Percentiles rank a stretch among this genome's conserved stretches.
These are phyloP conservation scores for Pestalotiopsis sp. DNA, from an alignment of 2,329 filamentous ascomycete genomes.

Conservation along the genomic window DNA sequence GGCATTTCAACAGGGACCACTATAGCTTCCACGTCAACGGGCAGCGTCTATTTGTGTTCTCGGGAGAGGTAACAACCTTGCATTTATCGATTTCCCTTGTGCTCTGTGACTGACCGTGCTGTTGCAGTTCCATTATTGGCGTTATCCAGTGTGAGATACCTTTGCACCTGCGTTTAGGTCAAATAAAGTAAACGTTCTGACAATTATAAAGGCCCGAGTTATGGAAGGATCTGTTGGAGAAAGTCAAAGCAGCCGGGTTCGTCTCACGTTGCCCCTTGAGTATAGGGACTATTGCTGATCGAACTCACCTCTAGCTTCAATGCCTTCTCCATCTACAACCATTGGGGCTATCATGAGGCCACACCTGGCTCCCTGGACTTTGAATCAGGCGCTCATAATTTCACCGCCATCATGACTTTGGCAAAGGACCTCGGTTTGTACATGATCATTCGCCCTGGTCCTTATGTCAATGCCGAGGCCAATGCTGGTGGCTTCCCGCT, in stretches of 20 bases:
- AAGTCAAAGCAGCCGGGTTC: constrained; percentile 42
- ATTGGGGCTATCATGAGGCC: constrained; percentile 43
- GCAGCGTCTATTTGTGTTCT: constrained; percentile 43
- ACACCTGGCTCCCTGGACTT: constrained; percentile 45
- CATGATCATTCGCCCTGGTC: constrained; percentile 57
- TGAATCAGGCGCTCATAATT: constrained; percentile 52
- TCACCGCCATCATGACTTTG: constrained; percentile 52
- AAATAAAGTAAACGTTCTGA: background rate
- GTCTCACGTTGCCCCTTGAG: background rate
- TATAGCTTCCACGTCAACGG: constrained; percentile 43
- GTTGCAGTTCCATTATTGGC: constrained; percentile 41
- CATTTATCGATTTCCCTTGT: background rate
- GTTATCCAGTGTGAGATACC: constrained; percentile 39
- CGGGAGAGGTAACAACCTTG: constrained; percentile 34
- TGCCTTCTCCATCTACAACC: constrained; percentile 43
- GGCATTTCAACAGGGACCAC: constrained; percentile 35
- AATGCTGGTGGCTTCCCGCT: constrained; percentile 64
- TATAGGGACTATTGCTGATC: background rate
- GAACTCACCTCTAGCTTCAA: constrained; percentile 37
- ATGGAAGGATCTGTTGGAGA: constrained; percentile 43
- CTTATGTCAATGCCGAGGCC: constrained; percentile 66
- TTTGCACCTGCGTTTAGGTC: background rate
- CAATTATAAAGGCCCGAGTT: constrained; percentile 30
- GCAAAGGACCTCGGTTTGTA: constrained; percentile 57
- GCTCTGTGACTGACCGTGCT: background rate